phyloP scores from a whole-genome alignment of 257 asterid genomes.

The Solanum paucissectum region DNA sequence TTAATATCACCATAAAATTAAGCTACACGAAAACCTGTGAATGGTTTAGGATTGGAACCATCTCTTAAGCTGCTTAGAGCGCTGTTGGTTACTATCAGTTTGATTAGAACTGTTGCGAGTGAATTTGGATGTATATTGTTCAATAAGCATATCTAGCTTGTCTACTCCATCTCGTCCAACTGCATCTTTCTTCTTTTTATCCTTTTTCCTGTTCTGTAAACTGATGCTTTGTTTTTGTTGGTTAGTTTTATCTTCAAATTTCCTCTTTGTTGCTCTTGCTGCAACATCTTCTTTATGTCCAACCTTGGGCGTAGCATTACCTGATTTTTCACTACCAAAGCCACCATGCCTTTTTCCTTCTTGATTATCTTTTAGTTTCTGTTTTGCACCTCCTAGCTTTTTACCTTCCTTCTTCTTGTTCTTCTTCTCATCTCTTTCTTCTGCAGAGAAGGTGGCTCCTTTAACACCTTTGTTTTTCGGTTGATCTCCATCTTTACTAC shows the following conservation, averaged over 20 bases:
- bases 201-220: constrained; percentile 26
- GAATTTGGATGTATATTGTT: constrained; percentile 65
- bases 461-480: constrained; percentile 7
- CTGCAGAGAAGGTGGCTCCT: constrained; percentile 14
- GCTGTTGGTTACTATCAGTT: constrained; percentile 32
- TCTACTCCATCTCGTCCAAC: constrained; percentile 67
- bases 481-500: constrained; percentile 12
- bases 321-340: background rate
- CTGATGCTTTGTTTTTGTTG: constrained; percentile 18
- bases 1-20: background rate
- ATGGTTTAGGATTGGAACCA: constrained; percentile 61
- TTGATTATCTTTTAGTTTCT: constrained; percentile 8
- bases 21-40: background rate
- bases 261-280: constrained; percentile 16
- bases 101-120: constrained; percentile 23
- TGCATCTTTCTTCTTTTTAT: constrained; percentile 46
- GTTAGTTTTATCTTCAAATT: constrained; percentile 12
- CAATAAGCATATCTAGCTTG: constrained; percentile 68
- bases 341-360: constrained; percentile 9
- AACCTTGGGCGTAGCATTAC: constrained; percentile 11
- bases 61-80: constrained; percentile 65
- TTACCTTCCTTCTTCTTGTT: constrained; percentile 20
- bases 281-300: constrained; percentile 9
- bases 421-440: constrained; percentile 18
- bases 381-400: constrained; percentile 9